A percentile compares a stretch with the other conserved stretches of the same genome.
Evolutionary conservation across 352 stramenopile genomes (phyloP).

Genomic region (Phytophthora chlamydospora): DNA sequence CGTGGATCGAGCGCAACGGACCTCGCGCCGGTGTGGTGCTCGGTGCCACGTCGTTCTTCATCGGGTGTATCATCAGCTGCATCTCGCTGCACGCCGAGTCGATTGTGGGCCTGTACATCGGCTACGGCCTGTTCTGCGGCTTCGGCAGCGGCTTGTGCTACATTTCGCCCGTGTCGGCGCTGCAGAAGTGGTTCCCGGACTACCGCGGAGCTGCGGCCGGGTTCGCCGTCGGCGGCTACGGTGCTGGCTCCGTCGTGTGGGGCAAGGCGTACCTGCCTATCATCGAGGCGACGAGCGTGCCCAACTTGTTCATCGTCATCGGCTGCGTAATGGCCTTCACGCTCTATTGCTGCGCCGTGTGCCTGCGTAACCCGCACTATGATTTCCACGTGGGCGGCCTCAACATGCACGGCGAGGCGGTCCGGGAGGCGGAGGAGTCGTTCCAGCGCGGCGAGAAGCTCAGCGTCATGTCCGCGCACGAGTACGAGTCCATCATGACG

Average conservation of each 20-base stretch:
- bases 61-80: constrained; percentile 52
- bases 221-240: constrained; percentile 71
- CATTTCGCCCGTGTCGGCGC: constrained; percentile 73
- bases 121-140: constrained; percentile 69
- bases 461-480: constrained; percentile 48
- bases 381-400: constrained; percentile 54
- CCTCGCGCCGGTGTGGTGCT: constrained; percentile 57
- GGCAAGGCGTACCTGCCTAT: constrained; percentile 66
- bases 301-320: constrained; percentile 68
- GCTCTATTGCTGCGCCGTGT: constrained; percentile 49
- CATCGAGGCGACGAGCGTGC: too few relatives aligned
- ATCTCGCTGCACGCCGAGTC: too few relatives aligned
- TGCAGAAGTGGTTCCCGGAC: constrained; percentile 85
- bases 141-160: constrained; percentile 77
- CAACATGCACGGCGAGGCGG: constrained; percentile 66
- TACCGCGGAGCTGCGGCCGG: constrained; percentile 70
- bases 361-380: constrained; percentile 53
- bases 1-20: constrained; percentile 70
- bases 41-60: constrained; percentile 56
- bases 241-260: constrained; percentile 69
- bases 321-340: constrained; percentile 46
- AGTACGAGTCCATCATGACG: constrained; percentile 53
- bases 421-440: constrained; percentile 43
- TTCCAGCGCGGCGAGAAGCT: constrained; percentile 45
- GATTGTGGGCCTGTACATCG: constrained; percentile 63